Evolutionary conservation across 306 rosid genomes (phyloP), one percentile per base, ranked within the genome.

Genomic region (Trifolium repens): DNA sequence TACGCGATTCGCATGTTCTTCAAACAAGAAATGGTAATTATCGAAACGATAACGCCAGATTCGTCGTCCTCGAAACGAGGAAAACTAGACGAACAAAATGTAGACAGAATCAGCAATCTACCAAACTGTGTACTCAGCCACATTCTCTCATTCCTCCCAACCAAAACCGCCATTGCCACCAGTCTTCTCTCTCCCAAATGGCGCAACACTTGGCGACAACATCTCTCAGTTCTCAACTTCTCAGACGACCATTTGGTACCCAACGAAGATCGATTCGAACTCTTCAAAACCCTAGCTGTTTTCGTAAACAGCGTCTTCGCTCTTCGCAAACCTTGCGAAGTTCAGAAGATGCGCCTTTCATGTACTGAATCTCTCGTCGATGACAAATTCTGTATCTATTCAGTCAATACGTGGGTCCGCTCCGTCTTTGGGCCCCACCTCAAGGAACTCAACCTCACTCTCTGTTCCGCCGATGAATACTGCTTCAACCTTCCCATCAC

Each of bases 151-250:
- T 39, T 39, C 43, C 74, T 78, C n/a, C 54, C 83, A 4, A 69
- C 80, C 50, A 60, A 54, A 62, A 35, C 67, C 14, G 14, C 73
- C 1, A 74, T 78, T 5, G 42, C 54, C 8, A 72, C 54, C 1
- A 72, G 67, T 6, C 5, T 55, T 4, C 47, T 72, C 53, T 55
- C 76, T 7, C 39, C 12, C 22, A 37, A 49, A 32, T 71, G 76
- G 53, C 39, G 52, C 8, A 14, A 71, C 44, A n/a, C 55, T 8
- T 71, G 76, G 66, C 8, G 12, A 4, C 16, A 44, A 44, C n/a
- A 44, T 24, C 44, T 71, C 22, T 34, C 58, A 22, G 53, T 55
- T 5, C 14, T 71, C 4, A 14, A 72, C 40, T 19, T 72, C 15
- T 39, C 8, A 9, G 76, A 72, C 7, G 40, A 39, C n/a, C 39